Evolutionary conservation across 208 protist species (phyloP), one percentile per base, ranked within the genome.

Genomic region (Endotrypanum monterogeii): DNA sequence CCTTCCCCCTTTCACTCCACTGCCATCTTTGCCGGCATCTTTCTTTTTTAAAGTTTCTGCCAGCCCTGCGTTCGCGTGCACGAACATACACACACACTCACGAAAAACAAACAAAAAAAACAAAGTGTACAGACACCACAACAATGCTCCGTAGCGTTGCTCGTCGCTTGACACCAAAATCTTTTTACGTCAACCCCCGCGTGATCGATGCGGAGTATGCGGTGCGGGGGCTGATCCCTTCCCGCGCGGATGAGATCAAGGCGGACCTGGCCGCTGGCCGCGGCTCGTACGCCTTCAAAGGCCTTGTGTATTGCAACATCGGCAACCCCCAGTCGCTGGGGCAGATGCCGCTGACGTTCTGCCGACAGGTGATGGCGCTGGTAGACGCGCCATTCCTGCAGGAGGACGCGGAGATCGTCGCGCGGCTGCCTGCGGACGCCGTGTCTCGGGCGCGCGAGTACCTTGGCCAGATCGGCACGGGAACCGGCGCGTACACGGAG

Each of bases 291-390:
- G 72, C 84, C 9, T 98, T 98, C 78, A 3, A 85, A 32, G 77
- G 94, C 51, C 82, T 99, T 23, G 88, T 99, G 61, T 96, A 94
- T 78, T 99, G 99, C 89, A 99, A 99, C 89, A 99, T 99, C 83
- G 99, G 99, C 72, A 99, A 99, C 84, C 99, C 99, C 50, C 98
- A 99, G 83, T 82, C 88, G 76, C 82, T 99, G 20, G 73, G 93
- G 28, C 98, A 99, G 86, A 85, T 95, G 81, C 98, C 98, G 23
- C 76, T 99, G 11, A 99, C 98, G 14, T 99, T 99, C 83, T 88
- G 88, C 77, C 91, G 99, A 18, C 90, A 99, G 79, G 93, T 98
- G 39, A 89, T 94, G 78, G 78, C 89, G 12, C 76, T 98, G n/a
- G 52, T 98, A 2, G 88, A 93, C 73, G 76, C 82, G 41, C 92